A percentile compares a stretch with the other conserved stretches of the same genome.
These are phyloP conservation scores for Choricystis sp. DNA, from an alignment of 139 green algal species.

Conservation along the genomic window DNA sequence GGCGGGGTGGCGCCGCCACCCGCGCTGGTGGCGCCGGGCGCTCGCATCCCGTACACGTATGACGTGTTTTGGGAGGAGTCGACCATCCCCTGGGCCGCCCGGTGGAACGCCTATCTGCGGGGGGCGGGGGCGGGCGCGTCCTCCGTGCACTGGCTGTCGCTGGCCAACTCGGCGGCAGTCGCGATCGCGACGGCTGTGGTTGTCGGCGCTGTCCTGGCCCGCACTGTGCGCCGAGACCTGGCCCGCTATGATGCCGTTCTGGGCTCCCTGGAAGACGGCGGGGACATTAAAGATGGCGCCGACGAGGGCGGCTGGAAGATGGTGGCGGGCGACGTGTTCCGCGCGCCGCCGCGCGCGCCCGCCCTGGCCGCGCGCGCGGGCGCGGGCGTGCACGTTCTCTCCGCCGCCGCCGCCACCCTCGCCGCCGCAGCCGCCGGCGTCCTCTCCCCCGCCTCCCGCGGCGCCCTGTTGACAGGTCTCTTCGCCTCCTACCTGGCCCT, in stretches of 20 bases:
- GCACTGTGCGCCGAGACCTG: slow-evolving; percentile 80
- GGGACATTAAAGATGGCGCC: slow-evolving; percentile 25
- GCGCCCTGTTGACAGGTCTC: slow-evolving; percentile 69
- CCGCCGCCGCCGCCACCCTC: slow-evolving; percentile 57
- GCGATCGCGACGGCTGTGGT: slow-evolving; percentile 82
- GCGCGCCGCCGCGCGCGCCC: slow-evolving; percentile 37
- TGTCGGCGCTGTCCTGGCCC: slow-evolving; percentile 78
- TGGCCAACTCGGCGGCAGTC: slow-evolving; percentile 89
- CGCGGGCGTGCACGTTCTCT: slow-evolving; percentile 74
- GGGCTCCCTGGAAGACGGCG: slow-evolving; percentile 14
- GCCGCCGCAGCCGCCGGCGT: slow-evolving; percentile 85
- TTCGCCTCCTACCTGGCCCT: slow-evolving; percentile 74
- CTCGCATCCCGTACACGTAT: slow-evolving; percentile 56
- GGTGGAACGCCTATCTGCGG: slow-evolving; percentile 97
- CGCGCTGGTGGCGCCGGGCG: neutral
- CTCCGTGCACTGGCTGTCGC: slow-evolving; percentile 84
- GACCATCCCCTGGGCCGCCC: slow-evolving; percentile 67
- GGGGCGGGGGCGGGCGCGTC: slow-evolving; percentile 31
- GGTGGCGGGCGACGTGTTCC: slow-evolving; percentile 85
- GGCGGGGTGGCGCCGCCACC: slow-evolving; percentile 18
- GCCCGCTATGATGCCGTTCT: slow-evolving; percentile 82
- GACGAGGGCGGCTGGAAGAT: slow-evolving; percentile 96
- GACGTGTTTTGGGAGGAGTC: slow-evolving; percentile 80
- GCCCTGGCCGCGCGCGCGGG: slow-evolving; percentile 50
- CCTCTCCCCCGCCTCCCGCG: slow-evolving; percentile 75